Conservation (phyloP, 2,329 filamentous ascomycete species). For the Cladosporium velox region DNA sequence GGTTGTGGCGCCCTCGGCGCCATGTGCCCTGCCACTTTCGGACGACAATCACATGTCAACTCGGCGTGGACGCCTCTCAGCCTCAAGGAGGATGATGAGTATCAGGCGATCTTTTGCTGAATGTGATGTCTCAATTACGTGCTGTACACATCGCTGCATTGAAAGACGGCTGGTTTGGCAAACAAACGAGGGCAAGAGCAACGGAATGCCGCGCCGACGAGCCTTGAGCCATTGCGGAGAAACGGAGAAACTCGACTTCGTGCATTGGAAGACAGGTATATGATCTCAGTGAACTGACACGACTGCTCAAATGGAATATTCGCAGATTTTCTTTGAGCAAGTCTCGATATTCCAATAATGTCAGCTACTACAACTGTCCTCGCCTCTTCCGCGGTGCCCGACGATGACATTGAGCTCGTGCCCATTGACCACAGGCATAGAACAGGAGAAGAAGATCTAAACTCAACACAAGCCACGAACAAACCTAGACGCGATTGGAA, state of each 20-base stretch:
- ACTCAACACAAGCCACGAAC: not conserved
- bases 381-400: not conserved
- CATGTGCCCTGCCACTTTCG: not conserved
- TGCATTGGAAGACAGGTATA: not conserved
- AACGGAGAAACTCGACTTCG: slow-evolving; percentile 8
- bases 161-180: not conserved
- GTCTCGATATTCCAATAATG: not conserved
- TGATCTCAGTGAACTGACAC: not conserved
- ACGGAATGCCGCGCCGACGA: slow-evolving; percentile 12
- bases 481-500: slow-evolving; percentile 14
- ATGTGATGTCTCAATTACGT: not conserved
- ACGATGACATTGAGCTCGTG: not conserved
- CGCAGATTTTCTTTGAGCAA: not conserved
- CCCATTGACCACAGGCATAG: not conserved
- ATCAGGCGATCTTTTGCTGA: not conserved
- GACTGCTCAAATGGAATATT: not conserved
- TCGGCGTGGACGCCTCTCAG: not conserved
- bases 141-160: not conserved
- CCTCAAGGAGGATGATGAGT: not conserved
- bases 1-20: not conserved
- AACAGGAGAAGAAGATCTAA: not conserved
- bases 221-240: slow-evolving; percentile 3
- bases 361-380: not conserved
- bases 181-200: not conserved
- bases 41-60: not conserved